Percentiles rank a stretch among this genome's conserved stretches.
phyloP scores from a whole-genome alignment of 1,139 yeast genomes.

The Suhomyces maxii region DNA sequence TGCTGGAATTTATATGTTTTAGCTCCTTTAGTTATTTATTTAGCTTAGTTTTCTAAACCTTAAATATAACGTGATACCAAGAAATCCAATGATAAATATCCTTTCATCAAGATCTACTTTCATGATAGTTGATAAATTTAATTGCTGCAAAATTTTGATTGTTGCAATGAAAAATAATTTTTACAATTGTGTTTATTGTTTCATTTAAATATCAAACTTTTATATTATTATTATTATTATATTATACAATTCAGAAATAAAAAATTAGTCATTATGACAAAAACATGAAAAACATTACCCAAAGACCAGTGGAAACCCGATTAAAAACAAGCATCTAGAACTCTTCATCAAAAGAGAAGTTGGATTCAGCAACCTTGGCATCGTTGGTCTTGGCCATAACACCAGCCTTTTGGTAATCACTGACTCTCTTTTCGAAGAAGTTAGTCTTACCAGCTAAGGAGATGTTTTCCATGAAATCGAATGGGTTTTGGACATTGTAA shows the following conservation, averaged over 20 bases:
- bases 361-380: conserved; percentile 30
- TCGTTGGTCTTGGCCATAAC: conserved; percentile 68
- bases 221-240: too few species aligned
- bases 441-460: conserved; percentile 98
- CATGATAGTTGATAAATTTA: too few species aligned
- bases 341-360: conserved; percentile 51
- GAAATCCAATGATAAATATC: too few species aligned
- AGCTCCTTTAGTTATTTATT: too few species aligned
- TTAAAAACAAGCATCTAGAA: conserved; percentile 25
- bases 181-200: background rate
- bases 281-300: background rate
- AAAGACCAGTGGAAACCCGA: conserved; percentile 1
- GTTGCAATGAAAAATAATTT: background rate
- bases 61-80: too few species aligned
- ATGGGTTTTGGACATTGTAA: conserved; percentile 89
- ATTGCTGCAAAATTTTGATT: too few species aligned
- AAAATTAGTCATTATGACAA: background rate
- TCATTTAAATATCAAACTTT: too few species aligned
- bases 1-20: too few species aligned
- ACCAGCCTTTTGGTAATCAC: conserved; percentile 99
- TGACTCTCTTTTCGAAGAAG: conserved; percentile 98
- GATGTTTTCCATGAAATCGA: conserved; percentile 98
- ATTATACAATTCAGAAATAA: background rate
- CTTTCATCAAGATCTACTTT: too few species aligned
- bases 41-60: too few species aligned